Evolutionary conservation across 2,329 filamentous ascomycete species (phyloP), one percentile per base, ranked within the genome.

Genomic region (Nigrograna mackinnonii): DNA sequence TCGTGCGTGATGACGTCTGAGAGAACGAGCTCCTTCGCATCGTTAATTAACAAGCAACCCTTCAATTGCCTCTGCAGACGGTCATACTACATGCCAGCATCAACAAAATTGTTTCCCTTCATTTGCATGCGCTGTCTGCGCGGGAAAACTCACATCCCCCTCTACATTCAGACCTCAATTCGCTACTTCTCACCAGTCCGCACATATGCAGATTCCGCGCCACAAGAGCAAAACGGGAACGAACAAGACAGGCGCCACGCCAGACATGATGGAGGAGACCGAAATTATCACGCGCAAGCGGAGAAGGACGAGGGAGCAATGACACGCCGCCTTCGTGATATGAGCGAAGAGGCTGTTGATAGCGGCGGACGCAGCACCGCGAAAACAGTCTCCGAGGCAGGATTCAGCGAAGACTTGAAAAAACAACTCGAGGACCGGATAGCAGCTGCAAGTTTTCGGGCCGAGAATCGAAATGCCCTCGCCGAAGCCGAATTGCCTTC

Each of bases 321-420:
- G 75, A 78, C 78, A 2, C 70, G 79, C 14, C 73, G 80, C 14
- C 64, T 85, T 43, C 73, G 76, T 4, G 73, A 79, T 44, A 79
- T 86, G 79, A 82, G 78, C 32, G 80, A 85, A 49, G 76, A 84
- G 48, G 73, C 73, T 13, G 66, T 85, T 20, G 71, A 79, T 34
- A 73, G 74, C 38, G 79, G 79, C 22, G 78, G 79, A 20, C 74
- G 75, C 44, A 74, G 77, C 41, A 77, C 80, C 22, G 71, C 67
- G 35, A 82, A 77, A 54, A 78, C 78, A 36, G 72, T 85, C n/a
- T 70, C 79, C 54, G 79, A 84, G 49, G 80, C 79, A 20, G 80
- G 80, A 35, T 85, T 86, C 66, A 82, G 78, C 45, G 79, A 83
- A 37, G 80, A 84, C 4, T 62, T 85, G 50, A 82, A 79, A 62